phyloP scores from a whole-genome alignment of 2,329 filamentous ascomycete species.

The Fusarium anguioides region DNA sequence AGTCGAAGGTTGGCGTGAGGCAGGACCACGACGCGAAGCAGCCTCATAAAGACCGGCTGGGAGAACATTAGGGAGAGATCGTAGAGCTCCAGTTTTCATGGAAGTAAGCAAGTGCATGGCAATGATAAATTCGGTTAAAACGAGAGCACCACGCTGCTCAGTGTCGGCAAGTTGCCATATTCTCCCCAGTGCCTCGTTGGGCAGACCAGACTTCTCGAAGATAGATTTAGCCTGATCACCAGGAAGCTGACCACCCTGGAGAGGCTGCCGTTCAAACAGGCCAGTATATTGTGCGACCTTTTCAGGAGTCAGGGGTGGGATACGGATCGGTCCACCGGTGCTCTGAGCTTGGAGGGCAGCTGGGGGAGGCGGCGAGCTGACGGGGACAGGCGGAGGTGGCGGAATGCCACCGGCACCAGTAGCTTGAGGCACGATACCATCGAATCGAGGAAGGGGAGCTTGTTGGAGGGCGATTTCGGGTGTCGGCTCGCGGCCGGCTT shows the following conservation, averaged over 20 bases:
- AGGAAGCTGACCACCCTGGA: conserved; percentile 76
- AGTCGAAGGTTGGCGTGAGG: conserved; percentile 62
- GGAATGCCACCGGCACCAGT: conserved; percentile 52
- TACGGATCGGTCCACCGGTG: conserved; percentile 79
- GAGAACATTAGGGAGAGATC: conserved; percentile 80
- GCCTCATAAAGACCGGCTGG: conserved; percentile 92
- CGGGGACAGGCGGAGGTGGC: conserved; percentile 53
- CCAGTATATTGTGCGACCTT: conserved; percentile 89
- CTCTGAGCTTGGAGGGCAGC: conserved; percentile 65
- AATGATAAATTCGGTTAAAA: conserved; percentile 93
- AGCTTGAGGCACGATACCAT: conserved; percentile 69
- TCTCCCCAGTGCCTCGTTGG: conserved; percentile 89
- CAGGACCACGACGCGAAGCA: conserved; percentile 74
- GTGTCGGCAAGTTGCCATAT: conserved; percentile 98
- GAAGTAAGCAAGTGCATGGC: conserved; percentile 97
- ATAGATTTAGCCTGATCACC: conserved; percentile 92
- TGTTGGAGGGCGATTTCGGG: conserved; percentile 84
- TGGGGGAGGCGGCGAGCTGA: conserved; percentile 59
- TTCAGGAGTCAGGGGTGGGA: conserved; percentile 87
- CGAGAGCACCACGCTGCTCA: conserved; percentile 88
- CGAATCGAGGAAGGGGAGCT: conserved; percentile 92
- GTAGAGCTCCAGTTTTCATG: conserved; percentile 84
- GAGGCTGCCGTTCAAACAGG: conserved; percentile 90
- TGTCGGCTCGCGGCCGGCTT: conserved; percentile 84
- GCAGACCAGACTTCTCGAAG: conserved; percentile 90